Evolutionary conservation across 192 early-diverging fungal species (phyloP), one percentile per base, ranked within the genome.

Genomic region (Oehlia diaphana): DNA sequence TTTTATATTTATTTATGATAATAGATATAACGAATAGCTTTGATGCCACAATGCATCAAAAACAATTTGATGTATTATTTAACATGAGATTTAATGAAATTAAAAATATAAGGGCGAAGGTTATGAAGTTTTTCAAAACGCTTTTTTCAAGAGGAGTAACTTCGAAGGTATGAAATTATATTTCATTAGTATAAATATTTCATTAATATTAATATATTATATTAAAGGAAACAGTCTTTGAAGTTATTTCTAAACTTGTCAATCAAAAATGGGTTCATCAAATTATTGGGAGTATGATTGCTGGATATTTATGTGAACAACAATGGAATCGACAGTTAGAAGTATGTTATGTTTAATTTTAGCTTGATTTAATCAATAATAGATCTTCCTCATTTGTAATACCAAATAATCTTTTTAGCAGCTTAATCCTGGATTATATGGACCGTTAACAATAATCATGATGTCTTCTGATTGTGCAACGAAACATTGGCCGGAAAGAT

Each of bases 261-360:
- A 31, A 72, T 26, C 16, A 26, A 26, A 53, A 33, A 72, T 72
- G 71, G 71, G 6, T 49, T 50, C 71, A 72, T 6, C 71, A 50
- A 47, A 7, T 72, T 50, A 28, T 72, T 2, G 28, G n/a, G 19
- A 16, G 71, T 50, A 50, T 72, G 28, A 50, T 72, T 10, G 49
- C 44, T 28, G 71, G 71, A 28, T 72, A 50, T 69, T 72, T 72
- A 50, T 72, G 71, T 72, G 37, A 12, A 39, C 42, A 13, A 13
- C 68, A 70, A 39, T n/a, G 35, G 9, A 6, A 70, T 13, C 14
- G n/a, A n/a, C 5, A 9, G 0, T 21, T 10, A 10, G 42, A 70
- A 39, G 68, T 70, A 70, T 9, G 31, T 67, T 33, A 33, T 21
- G 53, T n/a, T 58, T 35, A 13, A 64, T 23, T n/a, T 23, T n/a